phyloP scores from a whole-genome alignment of 192 early-diverging fungal species.

The Obelidium mucronatum region DNA sequence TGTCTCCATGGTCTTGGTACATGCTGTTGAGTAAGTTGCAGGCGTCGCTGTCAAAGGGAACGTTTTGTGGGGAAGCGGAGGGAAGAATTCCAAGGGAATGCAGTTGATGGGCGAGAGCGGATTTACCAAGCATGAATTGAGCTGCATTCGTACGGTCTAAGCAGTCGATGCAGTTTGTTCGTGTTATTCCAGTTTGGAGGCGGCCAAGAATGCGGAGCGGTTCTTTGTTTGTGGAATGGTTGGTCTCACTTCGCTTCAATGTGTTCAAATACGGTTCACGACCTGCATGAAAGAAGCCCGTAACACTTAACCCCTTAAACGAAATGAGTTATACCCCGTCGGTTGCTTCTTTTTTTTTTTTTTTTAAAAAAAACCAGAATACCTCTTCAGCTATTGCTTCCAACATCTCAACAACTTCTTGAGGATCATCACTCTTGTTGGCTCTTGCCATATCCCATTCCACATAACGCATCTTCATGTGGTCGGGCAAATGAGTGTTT shows the following conservation, averaged over 20 bases:
- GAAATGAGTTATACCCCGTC: neutral
- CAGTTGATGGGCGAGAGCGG: conserved; percentile 85
- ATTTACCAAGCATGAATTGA: conserved; percentile 94
- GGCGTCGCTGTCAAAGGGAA: conserved; percentile 93
- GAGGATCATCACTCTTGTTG: conserved; percentile 78
- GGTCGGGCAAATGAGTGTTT: conserved; percentile 86
- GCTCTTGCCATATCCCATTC: conserved; percentile 99
- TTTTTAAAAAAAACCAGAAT: neutral
- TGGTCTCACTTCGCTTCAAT: conserved; percentile 27
- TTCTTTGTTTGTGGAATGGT: neutral
- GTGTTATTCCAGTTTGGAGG: conserved; percentile 84
- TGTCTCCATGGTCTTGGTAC: conserved; percentile 98
- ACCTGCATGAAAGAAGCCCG: conserved; percentile 94
- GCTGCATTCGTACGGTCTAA: conserved; percentile 98
- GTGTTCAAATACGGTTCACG: conserved; percentile 65
- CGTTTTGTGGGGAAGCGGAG: conserved; percentile 63
- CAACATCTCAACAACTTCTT: conserved; percentile 88
- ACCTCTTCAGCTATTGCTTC: conserved; percentile 90
- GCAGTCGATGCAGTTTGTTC: conserved; percentile 99
- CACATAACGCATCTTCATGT: conserved; percentile 84
- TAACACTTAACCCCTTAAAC: conserved; percentile 40
- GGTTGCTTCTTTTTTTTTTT: too few relatives aligned
- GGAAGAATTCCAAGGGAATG: conserved; percentile 84
- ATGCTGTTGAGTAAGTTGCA: conserved; percentile 93
- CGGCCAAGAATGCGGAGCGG: conserved; percentile 47